A percentile compares a stretch with the other conserved stretches of the same genome.
phyloP scores from a whole-genome alignment of 192 early-diverging fungal species.

The Pilaira anomala region DNA sequence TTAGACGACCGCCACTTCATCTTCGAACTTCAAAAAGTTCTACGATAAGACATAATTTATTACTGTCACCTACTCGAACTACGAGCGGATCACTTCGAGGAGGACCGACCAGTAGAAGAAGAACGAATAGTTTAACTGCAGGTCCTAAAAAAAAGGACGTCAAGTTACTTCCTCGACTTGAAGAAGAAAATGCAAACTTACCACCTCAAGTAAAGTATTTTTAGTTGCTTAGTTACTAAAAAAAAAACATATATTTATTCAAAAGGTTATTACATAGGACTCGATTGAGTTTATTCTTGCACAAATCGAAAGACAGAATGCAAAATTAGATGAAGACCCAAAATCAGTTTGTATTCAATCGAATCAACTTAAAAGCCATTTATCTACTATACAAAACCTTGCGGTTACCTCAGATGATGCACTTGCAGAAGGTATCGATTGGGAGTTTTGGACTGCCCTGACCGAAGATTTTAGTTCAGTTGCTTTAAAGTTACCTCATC shows the following conservation, averaged over 20 bases:
- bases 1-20: constrained; percentile 6
- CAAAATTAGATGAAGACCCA: constrained; percentile 49
- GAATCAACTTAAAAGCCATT: constrained; percentile 48
- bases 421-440: constrained; percentile 41
- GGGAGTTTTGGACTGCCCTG: constrained; percentile 80
- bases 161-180: constrained; percentile 41
- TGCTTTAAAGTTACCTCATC: constrained; percentile 59
- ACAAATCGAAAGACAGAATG: constrained; percentile 55
- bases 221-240: background rate
- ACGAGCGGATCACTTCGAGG: constrained; percentile 8
- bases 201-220: constrained; percentile 46
- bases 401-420: constrained; percentile 2
- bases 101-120: background rate
- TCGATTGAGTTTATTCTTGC: constrained; percentile 54
- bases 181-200: constrained; percentile 55
- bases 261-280: constrained; percentile 31
- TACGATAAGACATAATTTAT: constrained; percentile 10
- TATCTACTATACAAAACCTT: constrained; percentile 46
- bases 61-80: constrained; percentile 8
- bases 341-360: constrained; percentile 56
- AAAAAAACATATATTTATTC: background rate
- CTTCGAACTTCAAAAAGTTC: constrained; percentile 8
- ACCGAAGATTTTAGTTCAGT: constrained; percentile 71
- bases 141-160: background rate
- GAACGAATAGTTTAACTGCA: constrained; percentile 13